Evolutionary conservation across 2,329 filamentous ascomycete genomes (phyloP).

Genomic region (Venturia nashicola): DNA sequence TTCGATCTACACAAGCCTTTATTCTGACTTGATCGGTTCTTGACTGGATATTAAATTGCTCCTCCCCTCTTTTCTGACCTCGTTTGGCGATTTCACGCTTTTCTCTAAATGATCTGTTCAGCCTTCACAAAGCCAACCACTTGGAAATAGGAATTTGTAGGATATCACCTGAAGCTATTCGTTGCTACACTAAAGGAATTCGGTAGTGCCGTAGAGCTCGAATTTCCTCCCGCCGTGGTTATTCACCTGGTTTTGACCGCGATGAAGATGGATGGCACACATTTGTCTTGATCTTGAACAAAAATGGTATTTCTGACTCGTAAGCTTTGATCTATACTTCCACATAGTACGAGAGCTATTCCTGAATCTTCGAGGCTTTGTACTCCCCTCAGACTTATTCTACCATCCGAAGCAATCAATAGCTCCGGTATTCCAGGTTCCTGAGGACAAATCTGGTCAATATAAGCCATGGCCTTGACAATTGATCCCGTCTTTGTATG

Average conservation of each 20-base stretch:
- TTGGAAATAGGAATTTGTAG: too few relatives aligned
- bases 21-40: too few relatives aligned
- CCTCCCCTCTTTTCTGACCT: too few relatives aligned
- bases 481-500: neutral
- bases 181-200: too few relatives aligned
- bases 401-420: neutral
- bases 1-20: too few relatives aligned
- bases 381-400: neutral
- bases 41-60: too few relatives aligned
- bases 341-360: neutral
- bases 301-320: neutral
- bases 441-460: neutral
- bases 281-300: neutral
- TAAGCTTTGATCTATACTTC: neutral
- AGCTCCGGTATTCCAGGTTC: neutral
- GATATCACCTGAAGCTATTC: too few relatives aligned
- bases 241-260: neutral
- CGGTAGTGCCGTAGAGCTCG: neutral
- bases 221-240: neutral
- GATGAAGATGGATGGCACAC: neutral
- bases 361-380: neutral
- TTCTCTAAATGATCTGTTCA: too few relatives aligned
- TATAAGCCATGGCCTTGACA: too few relatives aligned
- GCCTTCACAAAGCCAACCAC: too few relatives aligned
- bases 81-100: too few relatives aligned